Conservation (phyloP, 202 grass and related monocot species). For the Digitaria exilis region DNA sequence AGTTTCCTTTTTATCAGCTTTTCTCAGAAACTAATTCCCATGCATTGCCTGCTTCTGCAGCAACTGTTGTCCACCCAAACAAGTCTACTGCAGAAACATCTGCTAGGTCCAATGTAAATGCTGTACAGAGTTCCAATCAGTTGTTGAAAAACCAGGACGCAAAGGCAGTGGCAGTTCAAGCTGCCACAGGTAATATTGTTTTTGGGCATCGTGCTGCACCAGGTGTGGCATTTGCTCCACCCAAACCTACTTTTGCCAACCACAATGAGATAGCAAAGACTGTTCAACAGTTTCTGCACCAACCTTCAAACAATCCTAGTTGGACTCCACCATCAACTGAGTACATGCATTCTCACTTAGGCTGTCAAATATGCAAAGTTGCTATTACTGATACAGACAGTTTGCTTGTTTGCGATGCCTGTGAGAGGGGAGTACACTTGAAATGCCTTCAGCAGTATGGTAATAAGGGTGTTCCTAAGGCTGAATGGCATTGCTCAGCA, state of each 20-base stretch:
- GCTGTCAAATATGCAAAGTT: conserved; percentile 90
- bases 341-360: conserved; percentile 73
- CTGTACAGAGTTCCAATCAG: conserved; percentile 49
- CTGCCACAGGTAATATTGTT: conserved; percentile 43
- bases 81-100: conserved; percentile 39
- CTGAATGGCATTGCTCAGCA: conserved; percentile 91
- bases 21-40: conserved; percentile 41
- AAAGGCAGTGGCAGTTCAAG: conserved; percentile 49
- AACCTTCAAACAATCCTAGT: conserved; percentile 57
- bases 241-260: conserved; percentile 57
- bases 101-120: conserved; percentile 46
- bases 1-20: conserved; percentile 8
- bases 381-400: conserved; percentile 69
- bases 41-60: conserved; percentile 33
- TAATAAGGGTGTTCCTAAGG: conserved; percentile 77
- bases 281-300: conserved; percentile 65
- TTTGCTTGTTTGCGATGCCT: conserved; percentile 95
- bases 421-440: conserved; percentile 93
- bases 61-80: conserved; percentile 32
- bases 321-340: conserved; percentile 95
- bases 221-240: conserved; percentile 47
- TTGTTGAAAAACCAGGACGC: conserved; percentile 48
- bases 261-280: conserved; percentile 80
- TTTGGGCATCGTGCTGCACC: conserved; percentile 62
- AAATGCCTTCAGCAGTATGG: conserved; percentile 92